Evolutionary conservation across 2,329 filamentous ascomycete species (phyloP).

Genomic region (Phaeophleospora eucalypticola): DNA sequence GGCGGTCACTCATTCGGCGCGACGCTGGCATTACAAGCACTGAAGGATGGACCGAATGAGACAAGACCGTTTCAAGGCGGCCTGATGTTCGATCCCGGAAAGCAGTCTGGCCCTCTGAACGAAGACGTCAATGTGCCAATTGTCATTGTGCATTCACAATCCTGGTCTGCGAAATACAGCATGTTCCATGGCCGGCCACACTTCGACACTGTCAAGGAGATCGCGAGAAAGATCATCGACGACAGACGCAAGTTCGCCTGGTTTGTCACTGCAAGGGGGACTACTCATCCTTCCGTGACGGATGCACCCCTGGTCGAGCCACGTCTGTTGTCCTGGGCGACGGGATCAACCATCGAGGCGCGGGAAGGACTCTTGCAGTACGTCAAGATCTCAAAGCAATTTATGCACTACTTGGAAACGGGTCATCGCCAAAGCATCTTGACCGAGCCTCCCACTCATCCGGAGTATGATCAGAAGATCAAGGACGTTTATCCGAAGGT

Average conservation of each 20-base stretch:
- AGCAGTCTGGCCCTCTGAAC: slow-evolving; percentile 60
- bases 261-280: slow-evolving; percentile 42
- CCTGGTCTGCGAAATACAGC: slow-evolving; percentile 57
- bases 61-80: slow-evolving; percentile 51
- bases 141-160: slow-evolving; percentile 60
- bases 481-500: slow-evolving; percentile 21
- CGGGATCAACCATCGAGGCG: slow-evolving; percentile 57
- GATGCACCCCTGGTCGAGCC: slow-evolving; percentile 64
- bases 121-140: slow-evolving; percentile 55
- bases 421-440: slow-evolving; percentile 48
- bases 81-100: slow-evolving; percentile 63
- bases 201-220: slow-evolving; percentile 58
- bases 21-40: slow-evolving; percentile 58
- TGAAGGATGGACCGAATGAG: slow-evolving; percentile 47
- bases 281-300: slow-evolving; percentile 59
- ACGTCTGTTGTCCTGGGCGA: slow-evolving; percentile 56
- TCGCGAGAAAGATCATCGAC: slow-evolving; percentile 47
- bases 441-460: slow-evolving; percentile 45
- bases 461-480: slow-evolving; percentile 33
- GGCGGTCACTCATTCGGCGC: slow-evolving; percentile 65
- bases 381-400: slow-evolving; percentile 55
- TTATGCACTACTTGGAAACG: slow-evolving; percentile 47
- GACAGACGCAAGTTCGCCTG: slow-evolving; percentile 40
- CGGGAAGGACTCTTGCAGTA: slow-evolving; percentile 57
- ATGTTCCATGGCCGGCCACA: slow-evolving; percentile 62